Conservation (phyloP, 371 early-diverging fungal genomes). For the Lichtheimia hyalospora region DNA sequence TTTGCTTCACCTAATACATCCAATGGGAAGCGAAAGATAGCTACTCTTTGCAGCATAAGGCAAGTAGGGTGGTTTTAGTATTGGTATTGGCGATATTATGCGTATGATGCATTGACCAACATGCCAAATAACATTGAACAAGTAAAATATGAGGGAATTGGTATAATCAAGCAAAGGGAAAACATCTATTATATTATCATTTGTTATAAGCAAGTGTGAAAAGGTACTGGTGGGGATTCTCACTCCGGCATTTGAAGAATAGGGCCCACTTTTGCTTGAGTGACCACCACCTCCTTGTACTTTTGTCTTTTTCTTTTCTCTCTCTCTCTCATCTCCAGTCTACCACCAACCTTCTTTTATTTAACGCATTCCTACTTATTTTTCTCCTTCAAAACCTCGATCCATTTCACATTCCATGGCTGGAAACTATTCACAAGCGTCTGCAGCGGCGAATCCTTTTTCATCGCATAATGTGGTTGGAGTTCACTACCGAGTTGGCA, state of each 20-base stretch:
- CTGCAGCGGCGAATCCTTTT: slow-evolving; percentile 13
- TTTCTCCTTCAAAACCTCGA: slow-evolving; percentile 2
- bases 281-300: not conserved
- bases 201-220: not conserved
- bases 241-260: not conserved
- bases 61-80: too few relatives aligned
- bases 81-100: too few relatives aligned
- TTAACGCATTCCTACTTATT: not conserved
- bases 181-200: not conserved
- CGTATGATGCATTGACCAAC: too few relatives aligned
- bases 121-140: too few relatives aligned
- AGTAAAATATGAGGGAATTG: too few relatives aligned
- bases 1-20: too few relatives aligned
- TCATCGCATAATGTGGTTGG: slow-evolving; percentile 69
- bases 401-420: slow-evolving; percentile 15
- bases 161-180: not conserved
- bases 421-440: slow-evolving; percentile 10
- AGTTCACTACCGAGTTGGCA: slow-evolving; percentile 89
- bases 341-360: not conserved
- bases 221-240: not conserved
- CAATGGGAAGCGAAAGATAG: too few relatives aligned
- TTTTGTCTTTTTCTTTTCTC: not conserved
- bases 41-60: too few relatives aligned
- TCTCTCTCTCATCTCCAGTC: not conserved
- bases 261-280: too few relatives aligned